Percentiles rank a stretch among this genome's conserved stretches.
Evolutionary conservation across 495 filamentous ascomycete genomes (phyloP).

Genomic region (Cetradonia linearis): DNA sequence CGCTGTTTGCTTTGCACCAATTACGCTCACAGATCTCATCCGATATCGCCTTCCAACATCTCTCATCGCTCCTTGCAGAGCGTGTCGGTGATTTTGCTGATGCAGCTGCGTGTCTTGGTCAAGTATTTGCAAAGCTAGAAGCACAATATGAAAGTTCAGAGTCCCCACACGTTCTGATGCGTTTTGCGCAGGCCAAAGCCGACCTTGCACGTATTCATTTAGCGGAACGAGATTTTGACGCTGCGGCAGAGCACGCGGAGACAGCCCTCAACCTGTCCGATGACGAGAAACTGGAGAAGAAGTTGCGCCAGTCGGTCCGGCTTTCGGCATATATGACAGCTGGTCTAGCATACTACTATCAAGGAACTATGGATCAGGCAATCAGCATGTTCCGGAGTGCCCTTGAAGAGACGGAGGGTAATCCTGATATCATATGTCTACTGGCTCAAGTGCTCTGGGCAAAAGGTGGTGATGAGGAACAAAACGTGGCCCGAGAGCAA

Average conservation of each 20-base stretch:
- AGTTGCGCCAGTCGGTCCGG: constrained; percentile 55
- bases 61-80: constrained; percentile 71
- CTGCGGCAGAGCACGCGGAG: constrained; percentile 63
- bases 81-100: constrained; percentile 55
- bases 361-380: constrained; percentile 49
- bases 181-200: constrained; percentile 73
- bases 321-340: constrained; percentile 80
- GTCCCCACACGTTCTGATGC: constrained; percentile 56
- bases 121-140: constrained; percentile 59
- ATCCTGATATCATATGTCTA: constrained; percentile 79
- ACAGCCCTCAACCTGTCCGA: constrained; percentile 60
- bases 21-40: constrained; percentile 55
- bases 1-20: constrained; percentile 81
- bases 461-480: constrained; percentile 65
- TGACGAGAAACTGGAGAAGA: constrained; percentile 44
- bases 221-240: constrained; percentile 49
- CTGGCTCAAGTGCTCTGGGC: constrained; percentile 89
- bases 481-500: constrained; percentile 64
- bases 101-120: constrained; percentile 55
- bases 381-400: constrained; percentile 74
- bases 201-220: constrained; percentile 76
- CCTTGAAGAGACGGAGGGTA: constrained; percentile 62
- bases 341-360: constrained; percentile 70
- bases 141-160: constrained; percentile 75
- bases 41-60: constrained; percentile 62